phyloP scores from a whole-genome alignment of 148 eudicot species.

The Spergularia bocconei region DNA sequence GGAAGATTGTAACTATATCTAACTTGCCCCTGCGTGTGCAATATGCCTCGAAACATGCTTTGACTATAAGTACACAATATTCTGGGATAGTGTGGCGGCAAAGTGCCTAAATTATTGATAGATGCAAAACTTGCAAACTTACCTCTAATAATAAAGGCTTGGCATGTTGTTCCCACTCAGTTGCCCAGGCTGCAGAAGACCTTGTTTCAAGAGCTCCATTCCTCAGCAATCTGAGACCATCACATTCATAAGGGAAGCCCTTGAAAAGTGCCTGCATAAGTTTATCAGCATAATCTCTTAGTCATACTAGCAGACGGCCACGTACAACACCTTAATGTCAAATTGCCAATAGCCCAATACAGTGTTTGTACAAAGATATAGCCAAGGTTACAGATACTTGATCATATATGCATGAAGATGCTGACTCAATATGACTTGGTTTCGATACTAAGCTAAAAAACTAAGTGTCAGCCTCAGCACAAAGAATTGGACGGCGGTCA shows the following conservation, averaged over 20 bases:
- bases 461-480: neutral
- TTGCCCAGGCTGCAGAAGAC: constrained; percentile 69
- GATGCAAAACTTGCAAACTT: neutral
- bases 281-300: neutral
- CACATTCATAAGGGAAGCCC: constrained; percentile 63
- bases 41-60: too few relatives aligned
- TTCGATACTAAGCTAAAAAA: too few relatives aligned
- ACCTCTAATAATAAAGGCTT: constrained; percentile 54
- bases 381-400: neutral
- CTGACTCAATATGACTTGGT: too few relatives aligned
- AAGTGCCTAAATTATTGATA: neutral
- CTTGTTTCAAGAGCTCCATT: constrained; percentile 58
- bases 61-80: neutral
- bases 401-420: too few relatives aligned
- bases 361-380: neutral
- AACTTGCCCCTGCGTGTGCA: too few relatives aligned
- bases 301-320: neutral
- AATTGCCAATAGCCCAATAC: neutral
- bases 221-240: constrained; percentile 52
- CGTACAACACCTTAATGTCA: neutral
- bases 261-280: constrained; percentile 70
- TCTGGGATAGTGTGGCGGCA: neutral
- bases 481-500: neutral
- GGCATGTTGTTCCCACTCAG: constrained; percentile 88
- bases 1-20: too few relatives aligned